Conservation (phyloP, 768 basidiomycete genomes). For the Auriscalpium orientale region DNA sequence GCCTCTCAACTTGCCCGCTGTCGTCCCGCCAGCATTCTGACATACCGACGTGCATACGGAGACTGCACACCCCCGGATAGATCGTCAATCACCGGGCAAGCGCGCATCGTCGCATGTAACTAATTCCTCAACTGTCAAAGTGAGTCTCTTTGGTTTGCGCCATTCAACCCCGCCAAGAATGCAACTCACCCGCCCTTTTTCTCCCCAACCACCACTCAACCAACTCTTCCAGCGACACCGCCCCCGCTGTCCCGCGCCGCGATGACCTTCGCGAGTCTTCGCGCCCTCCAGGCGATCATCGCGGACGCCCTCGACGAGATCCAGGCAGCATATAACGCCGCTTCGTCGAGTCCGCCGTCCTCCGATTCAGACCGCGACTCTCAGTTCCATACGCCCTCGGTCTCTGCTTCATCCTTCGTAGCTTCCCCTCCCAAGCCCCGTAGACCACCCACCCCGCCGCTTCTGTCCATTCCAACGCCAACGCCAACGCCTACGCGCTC, state of each 20-base stretch:
- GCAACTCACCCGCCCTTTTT: too few species aligned
- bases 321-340: constrained; percentile 7
- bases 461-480: constrained; percentile 8
- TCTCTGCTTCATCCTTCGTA: neutral
- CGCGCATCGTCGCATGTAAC: too few species aligned
- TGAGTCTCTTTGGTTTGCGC: too few species aligned
- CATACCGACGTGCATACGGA: too few species aligned
- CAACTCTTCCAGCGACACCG: neutral
- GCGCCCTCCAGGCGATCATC: constrained; percentile 16
- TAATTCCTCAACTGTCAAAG: too few species aligned
- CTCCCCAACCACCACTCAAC: too few species aligned
- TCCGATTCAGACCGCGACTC: neutral
- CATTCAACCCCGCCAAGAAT: too few species aligned
- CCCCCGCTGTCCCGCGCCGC: neutral
- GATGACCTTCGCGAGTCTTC: constrained; percentile 15
- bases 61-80: too few species aligned
- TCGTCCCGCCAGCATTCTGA: too few species aligned
- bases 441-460: constrained; percentile 12
- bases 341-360: neutral
- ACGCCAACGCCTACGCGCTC: neutral
- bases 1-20: too few species aligned
- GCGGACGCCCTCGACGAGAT: constrained; percentile 15
- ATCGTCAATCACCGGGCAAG: too few species aligned
- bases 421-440: constrained; percentile 3
- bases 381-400: neutral